A percentile compares a stretch with the other conserved stretches of the same genome.
These are phyloP conservation scores for Penicillium riverlandense DNA, from an alignment of 495 filamentous ascomycete genomes.

Conservation along the genomic window DNA sequence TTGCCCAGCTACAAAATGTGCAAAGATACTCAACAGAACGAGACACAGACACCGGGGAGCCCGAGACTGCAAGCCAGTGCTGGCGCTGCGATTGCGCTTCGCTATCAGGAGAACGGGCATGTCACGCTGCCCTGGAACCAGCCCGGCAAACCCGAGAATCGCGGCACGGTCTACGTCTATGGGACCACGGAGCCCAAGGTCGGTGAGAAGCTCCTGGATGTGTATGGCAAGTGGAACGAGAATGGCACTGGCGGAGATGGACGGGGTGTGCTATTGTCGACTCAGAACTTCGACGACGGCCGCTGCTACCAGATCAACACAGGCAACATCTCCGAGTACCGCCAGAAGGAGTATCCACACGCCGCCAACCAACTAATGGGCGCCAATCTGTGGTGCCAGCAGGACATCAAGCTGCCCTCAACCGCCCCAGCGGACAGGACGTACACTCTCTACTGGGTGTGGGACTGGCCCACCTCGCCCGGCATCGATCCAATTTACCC, in stretches of 20 bases:
- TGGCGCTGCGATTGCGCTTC: constrained; percentile 63
- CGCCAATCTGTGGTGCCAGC: constrained; percentile 64
- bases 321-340: constrained; percentile 42
- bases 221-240: constrained; percentile 66
- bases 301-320: constrained; percentile 70
- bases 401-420: constrained; percentile 61
- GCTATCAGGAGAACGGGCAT: constrained; percentile 84
- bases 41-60: constrained; percentile 46
- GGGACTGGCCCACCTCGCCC: constrained; percentile 71
- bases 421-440: constrained; percentile 44
- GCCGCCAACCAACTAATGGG: constrained; percentile 35
- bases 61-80: constrained; percentile 59
- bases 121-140: constrained; percentile 58
- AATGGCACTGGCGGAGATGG: constrained; percentile 72
- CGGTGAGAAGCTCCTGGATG: constrained; percentile 56
- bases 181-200: constrained; percentile 61
- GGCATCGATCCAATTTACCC: constrained; percentile 36
- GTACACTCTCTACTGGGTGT: constrained; percentile 84
- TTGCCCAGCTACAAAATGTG: constrained; percentile 42
- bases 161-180: constrained; percentile 75
- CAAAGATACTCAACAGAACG: constrained; percentile 42
- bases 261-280: constrained; percentile 64
- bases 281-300: constrained; percentile 73
- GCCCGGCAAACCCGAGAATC: constrained; percentile 55
- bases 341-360: constrained; percentile 46